Percentiles rank a stretch among this genome's conserved stretches.
Evolutionary conservation across 2,329 filamentous ascomycete genomes (phyloP).

Genomic region (Raffaelea albimanens): DNA sequence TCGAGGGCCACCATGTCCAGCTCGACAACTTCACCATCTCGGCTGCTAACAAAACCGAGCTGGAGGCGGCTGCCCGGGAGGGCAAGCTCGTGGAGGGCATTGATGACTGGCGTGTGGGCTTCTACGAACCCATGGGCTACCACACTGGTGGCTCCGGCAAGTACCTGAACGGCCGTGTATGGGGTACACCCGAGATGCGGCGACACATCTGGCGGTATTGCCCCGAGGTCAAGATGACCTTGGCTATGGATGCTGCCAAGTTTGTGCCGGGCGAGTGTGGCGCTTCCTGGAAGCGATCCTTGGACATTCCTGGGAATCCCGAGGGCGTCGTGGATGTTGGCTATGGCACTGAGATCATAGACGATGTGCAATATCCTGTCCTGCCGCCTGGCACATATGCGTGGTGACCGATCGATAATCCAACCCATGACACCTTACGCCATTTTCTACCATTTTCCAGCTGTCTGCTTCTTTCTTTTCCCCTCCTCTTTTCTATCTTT

Average conservation of each 20-base stretch:
- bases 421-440: background rate
- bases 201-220: slow-evolving; percentile 47
- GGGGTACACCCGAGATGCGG: slow-evolving; percentile 36
- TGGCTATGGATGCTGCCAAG: slow-evolving; percentile 43
- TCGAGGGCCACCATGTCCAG: slow-evolving; percentile 22
- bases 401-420: slow-evolving; percentile 17
- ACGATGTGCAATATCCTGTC: slow-evolving; percentile 29
- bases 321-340: slow-evolving; percentile 17
- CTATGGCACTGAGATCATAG: slow-evolving; percentile 30
- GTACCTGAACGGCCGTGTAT: slow-evolving; percentile 34
- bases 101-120: slow-evolving; percentile 41
- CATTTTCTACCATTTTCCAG: background rate
- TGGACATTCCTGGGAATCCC: slow-evolving; percentile 12
- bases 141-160: slow-evolving; percentile 42
- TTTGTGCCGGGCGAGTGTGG: slow-evolving; percentile 39
- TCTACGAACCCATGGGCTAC: slow-evolving; percentile 50
- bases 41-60: slow-evolving; percentile 13
- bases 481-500: background rate
- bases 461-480: background rate
- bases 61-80: slow-evolving; percentile 20
- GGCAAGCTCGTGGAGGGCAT: slow-evolving; percentile 29
- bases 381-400: slow-evolving; percentile 24
- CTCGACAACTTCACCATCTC: slow-evolving; percentile 14
- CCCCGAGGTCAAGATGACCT: slow-evolving; percentile 48
- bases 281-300: slow-evolving; percentile 34